phyloP scores from a whole-genome alignment of 305 asterid species.

The Fraxinus sp. region DNA sequence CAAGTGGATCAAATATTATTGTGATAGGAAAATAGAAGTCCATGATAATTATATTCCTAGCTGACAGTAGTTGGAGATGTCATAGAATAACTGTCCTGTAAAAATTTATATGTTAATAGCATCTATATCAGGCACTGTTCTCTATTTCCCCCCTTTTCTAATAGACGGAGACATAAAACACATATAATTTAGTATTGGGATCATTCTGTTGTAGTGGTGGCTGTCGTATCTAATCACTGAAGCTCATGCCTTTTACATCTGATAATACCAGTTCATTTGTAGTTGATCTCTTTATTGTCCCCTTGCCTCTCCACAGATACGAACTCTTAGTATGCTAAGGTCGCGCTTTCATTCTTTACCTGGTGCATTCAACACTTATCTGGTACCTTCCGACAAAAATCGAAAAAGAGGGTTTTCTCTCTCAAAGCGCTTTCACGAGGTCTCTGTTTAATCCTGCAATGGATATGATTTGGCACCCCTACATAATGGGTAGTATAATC shows the following conservation, averaged over 20 bases:
- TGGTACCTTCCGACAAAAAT: slow-evolving; percentile 77
- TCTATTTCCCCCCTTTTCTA: background rate
- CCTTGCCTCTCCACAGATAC: slow-evolving; percentile 59
- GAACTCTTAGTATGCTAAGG: slow-evolving; percentile 94
- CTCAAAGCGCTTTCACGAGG: slow-evolving; percentile 72
- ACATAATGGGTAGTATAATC: slow-evolving; percentile 2
- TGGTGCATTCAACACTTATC: slow-evolving; percentile 86
- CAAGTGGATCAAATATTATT: slow-evolving; percentile 10
- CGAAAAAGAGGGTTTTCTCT: slow-evolving; percentile 72
- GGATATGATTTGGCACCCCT: slow-evolving; percentile 28
- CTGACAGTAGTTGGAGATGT: slow-evolving; percentile 16
- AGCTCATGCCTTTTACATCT: slow-evolving; percentile 6
- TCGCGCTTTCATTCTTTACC: slow-evolving; percentile 97
- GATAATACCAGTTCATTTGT: slow-evolving; percentile 16
- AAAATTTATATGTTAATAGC: slow-evolving; percentile 2
- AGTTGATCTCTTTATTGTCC: slow-evolving; percentile 19
- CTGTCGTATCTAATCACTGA: slow-evolving; percentile 8
- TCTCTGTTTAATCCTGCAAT: slow-evolving; percentile 31
- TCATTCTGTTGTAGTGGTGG: slow-evolving; percentile 11
- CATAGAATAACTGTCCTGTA: background rate
- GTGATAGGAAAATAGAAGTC: background rate
- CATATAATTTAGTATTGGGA: slow-evolving; percentile 23
- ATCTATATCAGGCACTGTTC: background rate
- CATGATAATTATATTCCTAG: slow-evolving; percentile 7
- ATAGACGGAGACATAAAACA: background rate